phyloP scores from a whole-genome alignment of 768 basidiomycete genomes.

The Tylopilus sp. region DNA sequence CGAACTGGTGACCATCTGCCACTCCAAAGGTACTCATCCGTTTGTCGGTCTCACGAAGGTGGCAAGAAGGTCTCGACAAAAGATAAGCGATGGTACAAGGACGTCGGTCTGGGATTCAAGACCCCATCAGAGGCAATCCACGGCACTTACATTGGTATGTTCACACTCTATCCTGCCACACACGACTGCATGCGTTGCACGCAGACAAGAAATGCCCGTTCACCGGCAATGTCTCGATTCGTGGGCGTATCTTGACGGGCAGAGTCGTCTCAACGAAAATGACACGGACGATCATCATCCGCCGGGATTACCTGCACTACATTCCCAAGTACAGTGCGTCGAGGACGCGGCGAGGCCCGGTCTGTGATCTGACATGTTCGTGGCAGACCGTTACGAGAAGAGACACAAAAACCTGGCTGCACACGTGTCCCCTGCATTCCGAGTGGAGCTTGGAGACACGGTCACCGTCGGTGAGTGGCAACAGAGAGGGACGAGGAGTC shows the following conservation, averaged over 20 bases:
- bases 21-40: conserved; percentile 7
- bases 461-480: conserved; percentile 86
- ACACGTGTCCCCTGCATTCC: conserved; percentile 98
- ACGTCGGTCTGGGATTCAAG: conserved; percentile 96
- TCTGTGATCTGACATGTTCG: conserved; percentile 7
- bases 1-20: conserved; percentile 34
- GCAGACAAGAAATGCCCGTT: conserved; percentile 99
- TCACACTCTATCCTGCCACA: not conserved
- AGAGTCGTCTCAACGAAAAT: conserved; percentile 99
- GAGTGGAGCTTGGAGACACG: conserved; percentile 88
- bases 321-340: conserved; percentile 96
- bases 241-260: conserved; percentile 97
- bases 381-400: conserved; percentile 94
- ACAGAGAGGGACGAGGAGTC: not conserved
- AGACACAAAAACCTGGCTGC: conserved; percentile 98
- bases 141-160: conserved; percentile 93
- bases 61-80: conserved; percentile 91
- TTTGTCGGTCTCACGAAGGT: conserved; percentile 35
- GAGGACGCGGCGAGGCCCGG: not conserved
- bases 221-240: conserved; percentile 95
- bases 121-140: conserved; percentile 94
- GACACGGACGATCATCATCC: conserved; percentile 97
- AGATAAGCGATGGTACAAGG: conserved; percentile 99
- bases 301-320: conserved; percentile 92
- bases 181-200: not conserved